Conservation (phyloP, 2,329 filamentous ascomycete species). For the Sclerotinia borealis region DNA sequence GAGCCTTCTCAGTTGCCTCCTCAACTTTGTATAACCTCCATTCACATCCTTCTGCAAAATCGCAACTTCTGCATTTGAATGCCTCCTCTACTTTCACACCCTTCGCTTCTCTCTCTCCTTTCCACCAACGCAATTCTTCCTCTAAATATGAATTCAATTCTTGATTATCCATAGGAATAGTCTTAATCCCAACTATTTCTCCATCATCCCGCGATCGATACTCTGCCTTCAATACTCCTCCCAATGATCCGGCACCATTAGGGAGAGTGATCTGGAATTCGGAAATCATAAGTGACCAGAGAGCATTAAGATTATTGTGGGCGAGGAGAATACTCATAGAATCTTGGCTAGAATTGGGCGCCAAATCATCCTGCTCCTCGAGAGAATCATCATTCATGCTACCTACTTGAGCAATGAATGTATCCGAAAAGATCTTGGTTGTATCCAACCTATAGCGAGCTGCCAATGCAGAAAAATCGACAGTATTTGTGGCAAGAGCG, state of each 20-base stretch:
- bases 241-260: constrained; percentile 49
- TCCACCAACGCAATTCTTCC: constrained; percentile 81
- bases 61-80: constrained; percentile 80
- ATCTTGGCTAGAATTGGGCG: constrained; percentile 25
- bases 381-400: constrained; percentile 55
- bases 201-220: constrained; percentile 44
- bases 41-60: constrained; percentile 71
- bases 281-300: constrained; percentile 59
- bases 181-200: constrained; percentile 49
- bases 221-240: constrained; percentile 50
- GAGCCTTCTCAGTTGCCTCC: constrained; percentile 38
- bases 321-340: constrained; percentile 40
- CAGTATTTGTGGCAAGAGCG: constrained; percentile 61
- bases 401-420: constrained; percentile 70
- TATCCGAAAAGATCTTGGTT: constrained; percentile 64
- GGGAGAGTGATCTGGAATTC: constrained; percentile 44
- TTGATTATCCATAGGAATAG: constrained; percentile 59
- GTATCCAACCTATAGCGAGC: constrained; percentile 64
- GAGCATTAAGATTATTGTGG: constrained; percentile 51
- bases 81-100: constrained; percentile 81
- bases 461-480: constrained; percentile 66
- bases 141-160: constrained; percentile 60
- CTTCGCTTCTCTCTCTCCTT: constrained; percentile 61
- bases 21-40: constrained; percentile 71
- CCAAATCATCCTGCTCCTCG: constrained; percentile 26